Percentiles rank a stretch among this genome's conserved stretches.
Evolutionary conservation across 1,284 basidiomycete genomes (phyloP).

Genomic region (Rhizoctonia solani): DNA sequence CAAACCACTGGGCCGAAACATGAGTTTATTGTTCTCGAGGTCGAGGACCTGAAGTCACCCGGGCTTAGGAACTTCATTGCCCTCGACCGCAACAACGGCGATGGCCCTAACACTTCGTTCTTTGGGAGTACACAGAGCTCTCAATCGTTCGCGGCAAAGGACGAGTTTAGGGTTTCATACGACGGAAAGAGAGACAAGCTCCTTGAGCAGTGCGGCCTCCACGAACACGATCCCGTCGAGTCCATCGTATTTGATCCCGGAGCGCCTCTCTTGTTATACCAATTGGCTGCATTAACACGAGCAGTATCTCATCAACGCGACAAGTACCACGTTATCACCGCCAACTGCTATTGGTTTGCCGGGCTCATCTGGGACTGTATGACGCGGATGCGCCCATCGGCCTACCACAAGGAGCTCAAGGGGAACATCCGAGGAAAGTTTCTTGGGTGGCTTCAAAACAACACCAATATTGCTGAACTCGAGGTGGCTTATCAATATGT

Average conservation of each 20-base stretch:
- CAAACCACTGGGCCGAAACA: background rate
- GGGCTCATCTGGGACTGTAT: conserved; percentile 1
- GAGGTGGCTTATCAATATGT: background rate
- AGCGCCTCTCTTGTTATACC: background rate
- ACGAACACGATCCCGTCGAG: background rate
- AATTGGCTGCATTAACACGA: background rate
- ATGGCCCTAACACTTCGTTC: background rate
- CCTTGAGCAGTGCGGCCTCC: background rate
- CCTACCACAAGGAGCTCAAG: background rate
- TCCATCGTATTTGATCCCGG: background rate
- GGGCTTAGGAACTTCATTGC: background rate
- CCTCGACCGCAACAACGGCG: conserved; percentile 1
- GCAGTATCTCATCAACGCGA: background rate
- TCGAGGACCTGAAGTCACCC: background rate
- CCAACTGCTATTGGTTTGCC: conserved; percentile 5
- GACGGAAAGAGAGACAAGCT: background rate
- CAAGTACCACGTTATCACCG: background rate
- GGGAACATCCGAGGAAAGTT: background rate
- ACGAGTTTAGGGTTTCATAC: conserved; percentile 5
- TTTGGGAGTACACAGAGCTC: too few relatives aligned
- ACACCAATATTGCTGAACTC: background rate
- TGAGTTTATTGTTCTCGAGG: conserved; percentile 17
- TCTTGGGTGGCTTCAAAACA: background rate
- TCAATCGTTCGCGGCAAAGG: too few relatives aligned
- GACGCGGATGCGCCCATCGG: background rate